A percentile compares a stretch with the other conserved stretches of the same genome.
These are phyloP conservation scores for Blastosporella zonata DNA, from an alignment of 1,284 basidiomycete species.

Conservation along the genomic window DNA sequence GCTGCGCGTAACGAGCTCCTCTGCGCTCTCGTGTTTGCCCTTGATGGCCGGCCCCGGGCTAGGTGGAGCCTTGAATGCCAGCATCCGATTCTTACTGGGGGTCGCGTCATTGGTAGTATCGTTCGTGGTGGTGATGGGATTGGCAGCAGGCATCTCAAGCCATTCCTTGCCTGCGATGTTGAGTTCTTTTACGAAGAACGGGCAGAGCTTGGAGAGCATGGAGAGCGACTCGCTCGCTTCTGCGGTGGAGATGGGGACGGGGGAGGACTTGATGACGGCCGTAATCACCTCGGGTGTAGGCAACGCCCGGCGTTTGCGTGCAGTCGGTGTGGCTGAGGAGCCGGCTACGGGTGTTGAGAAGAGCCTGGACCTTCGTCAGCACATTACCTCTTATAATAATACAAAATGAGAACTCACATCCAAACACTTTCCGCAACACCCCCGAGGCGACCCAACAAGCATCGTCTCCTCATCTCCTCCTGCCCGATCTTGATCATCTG, in stretches of 20 bases:
- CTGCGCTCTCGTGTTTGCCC: conserved; percentile 48
- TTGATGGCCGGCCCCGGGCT: conserved; percentile 35
- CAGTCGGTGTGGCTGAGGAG: conserved; percentile 45
- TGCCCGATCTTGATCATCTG: conserved; percentile 68
- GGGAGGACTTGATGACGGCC: conserved; percentile 72
- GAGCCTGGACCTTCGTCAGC: conserved; percentile 41
- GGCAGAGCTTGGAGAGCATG: conserved; percentile 65
- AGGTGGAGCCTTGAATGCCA: conserved; percentile 27
- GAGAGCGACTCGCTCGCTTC: conserved; percentile 72
- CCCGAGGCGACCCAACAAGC: conserved; percentile 69
- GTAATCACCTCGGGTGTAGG: conserved; percentile 61
- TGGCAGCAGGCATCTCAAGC: conserved; percentile 74
- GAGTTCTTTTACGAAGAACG: conserved; percentile 70
- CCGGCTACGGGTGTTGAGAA: conserved; percentile 54
- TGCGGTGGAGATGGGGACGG: conserved; percentile 69
- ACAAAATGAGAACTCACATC: conserved; percentile 53
- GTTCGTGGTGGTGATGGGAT: conserved; percentile 21
- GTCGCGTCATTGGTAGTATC: conserved; percentile 20
- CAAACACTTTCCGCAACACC: conserved; percentile 82
- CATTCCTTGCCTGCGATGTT: conserved; percentile 68
- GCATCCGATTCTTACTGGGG: conserved; percentile 27
- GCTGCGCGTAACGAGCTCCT: conserved; percentile 62
- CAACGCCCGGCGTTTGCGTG: conserved; percentile 65
- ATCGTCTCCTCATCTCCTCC: conserved; percentile 71
- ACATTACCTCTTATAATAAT: not conserved